Base-by-base conservation (phyloP, 1,284 basidiomycete genomes). In the Ustilago trichophora region DNA sequence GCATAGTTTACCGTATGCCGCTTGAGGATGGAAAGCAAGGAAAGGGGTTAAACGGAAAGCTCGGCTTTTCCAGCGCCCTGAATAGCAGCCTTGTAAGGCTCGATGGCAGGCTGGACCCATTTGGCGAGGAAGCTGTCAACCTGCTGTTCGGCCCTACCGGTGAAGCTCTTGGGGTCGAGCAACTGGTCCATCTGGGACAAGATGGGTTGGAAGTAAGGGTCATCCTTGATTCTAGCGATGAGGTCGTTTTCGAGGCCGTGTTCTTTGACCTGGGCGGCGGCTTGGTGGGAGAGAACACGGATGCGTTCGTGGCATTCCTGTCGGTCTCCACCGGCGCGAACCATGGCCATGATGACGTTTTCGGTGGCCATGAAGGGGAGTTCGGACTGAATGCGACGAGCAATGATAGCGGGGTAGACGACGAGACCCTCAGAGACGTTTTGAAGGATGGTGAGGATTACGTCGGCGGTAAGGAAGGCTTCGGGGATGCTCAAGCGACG, bases 261-360 rank as follows among this genome's bases (percentile, higher is more conserved):
- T 69, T 94, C 87, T 84, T 98, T 99, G 68, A 99, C 95, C 78
- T 95, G 92, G 58, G 90, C 86, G 0, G 89, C 94, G 0, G 96
- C 96, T 83, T 98, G 89, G 83, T 98, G 95, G 12, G 93, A 96
- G n/a, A 98, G 86, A 46, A 97, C 94, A 58, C 95, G 68, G 55
- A 98, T 95, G 83, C 91, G 90, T 84, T 98, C 96, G 83, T 98
- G 95, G 32, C 93, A 93, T 82, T 92, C 91, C 83, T 98, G 96
- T 33, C 96, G 86, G 82, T 98, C 95, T 1, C 94, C 96, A 34
- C 94, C 94, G 50, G 83, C 82, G 83, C 95, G 95, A 58, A 98
- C 96, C 64, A 98, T 89, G 11, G 93, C 93, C 96, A 99, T 98
- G 85, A 98, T 98, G 83, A 99, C 87, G 83, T 98, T 98, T 83